These are phyloP conservation scores for Trifolium pratense DNA, from an alignment of 306 rosid genomes.

Conservation along the genomic window DNA sequence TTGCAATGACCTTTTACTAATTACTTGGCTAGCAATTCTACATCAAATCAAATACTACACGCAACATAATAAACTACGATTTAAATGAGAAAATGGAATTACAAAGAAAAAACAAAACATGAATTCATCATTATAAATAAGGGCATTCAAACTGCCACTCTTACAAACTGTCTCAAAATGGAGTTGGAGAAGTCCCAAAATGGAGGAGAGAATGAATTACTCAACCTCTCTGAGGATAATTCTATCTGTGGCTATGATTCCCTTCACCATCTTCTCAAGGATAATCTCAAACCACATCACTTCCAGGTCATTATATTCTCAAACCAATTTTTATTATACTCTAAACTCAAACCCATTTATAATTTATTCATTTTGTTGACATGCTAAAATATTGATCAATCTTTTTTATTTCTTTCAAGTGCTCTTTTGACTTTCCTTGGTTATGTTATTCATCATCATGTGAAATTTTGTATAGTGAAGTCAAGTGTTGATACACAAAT, in stretches of 20 bases:
- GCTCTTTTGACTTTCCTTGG: neutral
- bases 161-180: too few species aligned
- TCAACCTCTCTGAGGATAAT: neutral
- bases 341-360: too few species aligned
- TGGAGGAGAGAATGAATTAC: neutral
- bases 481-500: too few species aligned
- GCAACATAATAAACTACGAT: too few species aligned
- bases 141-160: too few species aligned
- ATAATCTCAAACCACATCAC: neutral
- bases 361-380: neutral
- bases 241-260: neutral
- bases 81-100: too few species aligned
- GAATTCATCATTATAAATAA: too few species aligned
- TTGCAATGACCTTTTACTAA: too few species aligned
- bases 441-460: neutral
- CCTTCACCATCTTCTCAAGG: neutral
- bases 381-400: neutral
- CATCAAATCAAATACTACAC: too few species aligned
- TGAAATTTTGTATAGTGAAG: too few species aligned
- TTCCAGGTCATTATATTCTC: neutral
- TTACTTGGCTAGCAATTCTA: too few species aligned
- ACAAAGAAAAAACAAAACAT: too few species aligned
- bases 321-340: neutral
- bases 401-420: neutral
- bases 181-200: conserved; percentile 1